These are phyloP conservation scores for Ophiostoma piceae DNA, from an alignment of 2,329 filamentous ascomycete genomes.

Conservation along the genomic window DNA sequence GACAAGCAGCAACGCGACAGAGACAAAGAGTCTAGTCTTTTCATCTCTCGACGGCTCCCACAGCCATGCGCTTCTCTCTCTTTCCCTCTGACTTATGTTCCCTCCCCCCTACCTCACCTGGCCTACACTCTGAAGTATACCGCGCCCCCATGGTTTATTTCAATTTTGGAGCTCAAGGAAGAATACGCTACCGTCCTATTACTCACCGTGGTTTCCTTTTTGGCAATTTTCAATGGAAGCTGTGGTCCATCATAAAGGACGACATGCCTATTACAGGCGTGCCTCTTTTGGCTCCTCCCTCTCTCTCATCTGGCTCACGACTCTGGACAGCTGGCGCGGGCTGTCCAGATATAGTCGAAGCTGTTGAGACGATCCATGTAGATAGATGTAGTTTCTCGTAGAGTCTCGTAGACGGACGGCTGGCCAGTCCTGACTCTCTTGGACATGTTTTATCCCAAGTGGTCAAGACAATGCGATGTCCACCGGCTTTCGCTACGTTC, in stretches of 20 bases:
- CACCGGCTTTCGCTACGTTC: too few species aligned
- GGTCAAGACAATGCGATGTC: too few species aligned
- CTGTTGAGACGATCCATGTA: too few species aligned
- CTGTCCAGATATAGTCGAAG: too few species aligned
- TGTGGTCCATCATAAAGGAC: conserved; percentile 65
- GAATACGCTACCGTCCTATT: conserved; percentile 52
- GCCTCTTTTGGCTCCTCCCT: not conserved
- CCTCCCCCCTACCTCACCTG: conserved; percentile 40
- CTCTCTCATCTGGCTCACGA: too few species aligned
- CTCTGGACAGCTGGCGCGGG: too few species aligned
- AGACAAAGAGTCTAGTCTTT: not conserved
- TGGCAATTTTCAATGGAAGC: conserved; percentile 46
- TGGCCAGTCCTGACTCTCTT: too few species aligned
- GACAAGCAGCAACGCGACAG: not conserved
- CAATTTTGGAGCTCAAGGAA: conserved; percentile 80
- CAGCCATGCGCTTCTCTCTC: conserved; percentile 18
- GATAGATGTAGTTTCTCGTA: not conserved
- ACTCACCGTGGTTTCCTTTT: conserved; percentile 63
- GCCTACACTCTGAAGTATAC: conserved; percentile 80
- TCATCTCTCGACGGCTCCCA: conserved; percentile 20
- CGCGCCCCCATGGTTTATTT: conserved; percentile 63
- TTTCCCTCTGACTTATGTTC: not conserved
- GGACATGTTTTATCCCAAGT: too few species aligned
- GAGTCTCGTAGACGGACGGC: too few species aligned
- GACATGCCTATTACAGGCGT: conserved; percentile 42